Evolutionary conservation across 306 rosid genomes (phyloP).

Genomic region (Aeschynomene evenia): DNA sequence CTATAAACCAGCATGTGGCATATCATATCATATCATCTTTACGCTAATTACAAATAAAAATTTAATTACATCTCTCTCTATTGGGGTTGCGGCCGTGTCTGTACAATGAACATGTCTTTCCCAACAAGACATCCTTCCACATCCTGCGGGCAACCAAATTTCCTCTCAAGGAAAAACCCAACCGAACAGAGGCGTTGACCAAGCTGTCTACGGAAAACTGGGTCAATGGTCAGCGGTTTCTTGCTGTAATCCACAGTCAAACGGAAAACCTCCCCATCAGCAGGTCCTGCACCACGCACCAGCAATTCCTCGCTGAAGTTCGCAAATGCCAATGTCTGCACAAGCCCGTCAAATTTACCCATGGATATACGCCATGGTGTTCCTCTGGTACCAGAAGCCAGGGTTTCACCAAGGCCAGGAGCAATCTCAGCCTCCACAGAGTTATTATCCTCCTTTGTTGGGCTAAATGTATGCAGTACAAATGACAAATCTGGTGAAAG

Average conservation of each 20-base stretch:
- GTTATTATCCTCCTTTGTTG: conserved; percentile 68
- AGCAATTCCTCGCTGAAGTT: conserved; percentile 89
- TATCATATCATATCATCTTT: too few species aligned
- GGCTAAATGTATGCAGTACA: conserved; percentile 80
- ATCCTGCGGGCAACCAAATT: conserved; percentile 88
- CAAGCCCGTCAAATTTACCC: conserved; percentile 79
- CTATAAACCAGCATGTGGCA: too few species aligned
- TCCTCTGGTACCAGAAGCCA: conserved; percentile 93
- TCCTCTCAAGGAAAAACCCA: conserved; percentile 82
- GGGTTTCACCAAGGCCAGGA: conserved; percentile 93
- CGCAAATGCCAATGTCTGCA: conserved; percentile 77
- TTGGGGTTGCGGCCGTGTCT: conserved; percentile 86
- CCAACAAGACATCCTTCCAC: conserved; percentile 91
- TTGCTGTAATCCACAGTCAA: conserved; percentile 90
- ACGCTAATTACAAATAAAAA: too few species aligned
- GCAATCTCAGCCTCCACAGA: conserved; percentile 92
- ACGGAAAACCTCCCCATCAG: conserved; percentile 83
- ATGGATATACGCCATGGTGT: conserved; percentile 90
- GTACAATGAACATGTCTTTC: conserved; percentile 78
- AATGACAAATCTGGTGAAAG: conserved; percentile 93
- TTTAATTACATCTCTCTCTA: conserved; percentile 16
- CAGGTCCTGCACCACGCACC: conserved; percentile 73
- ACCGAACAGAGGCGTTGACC: conserved; percentile 91
- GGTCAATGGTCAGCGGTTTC: conserved; percentile 71
- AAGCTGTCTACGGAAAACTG: conserved; percentile 66